Percentiles rank a stretch among this genome's conserved stretches.
Evolutionary conservation across 805 yeast genomes (phyloP).

Genomic region (Yamadazyma nakazawae): DNA sequence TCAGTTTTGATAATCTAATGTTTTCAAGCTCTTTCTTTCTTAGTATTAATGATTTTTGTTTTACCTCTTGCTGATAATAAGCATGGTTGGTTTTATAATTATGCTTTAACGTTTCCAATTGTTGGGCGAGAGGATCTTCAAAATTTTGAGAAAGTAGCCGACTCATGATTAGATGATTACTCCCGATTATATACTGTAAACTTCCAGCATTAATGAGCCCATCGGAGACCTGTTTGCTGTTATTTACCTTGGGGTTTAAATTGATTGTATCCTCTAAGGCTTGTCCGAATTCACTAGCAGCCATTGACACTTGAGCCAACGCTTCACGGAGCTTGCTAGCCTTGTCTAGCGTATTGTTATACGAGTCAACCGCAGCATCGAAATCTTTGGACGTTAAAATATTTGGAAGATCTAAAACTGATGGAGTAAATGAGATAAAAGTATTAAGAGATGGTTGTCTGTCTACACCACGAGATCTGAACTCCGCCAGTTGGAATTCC

Average conservation of each 20-base stretch:
- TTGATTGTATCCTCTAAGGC: conserved; percentile 52
- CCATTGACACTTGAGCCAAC: conserved; percentile 45
- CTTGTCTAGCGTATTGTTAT: conserved; percentile 45
- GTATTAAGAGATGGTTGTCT: conserved; percentile 37
- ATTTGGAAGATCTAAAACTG: conserved; percentile 58
- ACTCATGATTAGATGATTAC: conserved; percentile 71
- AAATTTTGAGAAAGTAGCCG: conserved; percentile 53
- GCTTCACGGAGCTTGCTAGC: conserved; percentile 48
- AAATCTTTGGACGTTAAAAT: conserved; percentile 62
- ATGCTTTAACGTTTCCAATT: conserved; percentile 42
- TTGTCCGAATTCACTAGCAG: conserved; percentile 69
- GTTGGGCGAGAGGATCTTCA: conserved; percentile 48
- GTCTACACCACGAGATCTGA: not conserved
- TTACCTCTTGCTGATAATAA: conserved; percentile 52
- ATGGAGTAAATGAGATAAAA: conserved; percentile 47
- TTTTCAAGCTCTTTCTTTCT: conserved; percentile 61
- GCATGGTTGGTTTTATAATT: conserved; percentile 48
- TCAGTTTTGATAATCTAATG: conserved; percentile 53
- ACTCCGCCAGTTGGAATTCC: conserved; percentile 2
- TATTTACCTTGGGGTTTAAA: conserved; percentile 25
- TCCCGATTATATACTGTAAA: conserved; percentile 68
- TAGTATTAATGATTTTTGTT: conserved; percentile 49
- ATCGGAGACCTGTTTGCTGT: conserved; percentile 40
- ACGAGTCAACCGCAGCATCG: conserved; percentile 44
- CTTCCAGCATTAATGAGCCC: conserved; percentile 74